phyloP scores from a whole-genome alignment of 176 grass and related monocot genomes.

The Aegilops longissima region DNA sequence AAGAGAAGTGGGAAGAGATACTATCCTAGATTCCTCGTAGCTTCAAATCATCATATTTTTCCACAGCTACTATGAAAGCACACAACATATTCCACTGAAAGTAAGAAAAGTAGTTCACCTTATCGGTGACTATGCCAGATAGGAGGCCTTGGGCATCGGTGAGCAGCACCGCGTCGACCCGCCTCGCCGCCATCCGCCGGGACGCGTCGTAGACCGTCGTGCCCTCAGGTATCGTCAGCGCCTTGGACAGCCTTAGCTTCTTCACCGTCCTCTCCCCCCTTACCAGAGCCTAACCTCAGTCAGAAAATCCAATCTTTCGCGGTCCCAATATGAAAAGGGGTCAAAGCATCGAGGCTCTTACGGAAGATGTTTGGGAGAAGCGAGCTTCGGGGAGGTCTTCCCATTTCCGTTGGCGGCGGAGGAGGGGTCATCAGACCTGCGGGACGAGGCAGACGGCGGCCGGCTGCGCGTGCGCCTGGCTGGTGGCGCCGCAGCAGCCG shows the following conservation, averaged over 20 bases:
- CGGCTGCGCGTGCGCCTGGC: slow-evolving; percentile 41
- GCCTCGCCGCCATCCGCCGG: slow-evolving; percentile 80
- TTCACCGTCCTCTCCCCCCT: slow-evolving; percentile 94
- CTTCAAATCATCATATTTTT: background rate
- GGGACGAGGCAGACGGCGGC: slow-evolving; percentile 43
- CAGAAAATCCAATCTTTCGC: slow-evolving; percentile 22
- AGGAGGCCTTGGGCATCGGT: slow-evolving; percentile 91
- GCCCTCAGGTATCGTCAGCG: slow-evolving; percentile 86
- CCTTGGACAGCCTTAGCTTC: slow-evolving; percentile 91
- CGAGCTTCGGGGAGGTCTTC: slow-evolving; percentile 50
- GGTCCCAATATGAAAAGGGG: background rate
- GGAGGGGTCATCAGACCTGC: slow-evolving; percentile 44
- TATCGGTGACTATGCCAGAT: slow-evolving; percentile 96
- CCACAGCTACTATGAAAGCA: slow-evolving; percentile 3
- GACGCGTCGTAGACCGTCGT: slow-evolving; percentile 90
- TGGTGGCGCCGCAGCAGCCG: slow-evolving; percentile 24
- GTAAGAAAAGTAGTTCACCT: slow-evolving; percentile 40
- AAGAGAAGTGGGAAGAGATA: slow-evolving; percentile 14
- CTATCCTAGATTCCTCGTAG: slow-evolving; percentile 14
- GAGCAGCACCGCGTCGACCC: slow-evolving; percentile 83
- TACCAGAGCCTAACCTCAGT: slow-evolving; percentile 17
- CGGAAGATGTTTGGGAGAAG: slow-evolving; percentile 45
- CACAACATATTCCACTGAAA: background rate
- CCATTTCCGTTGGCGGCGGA: slow-evolving; percentile 44
- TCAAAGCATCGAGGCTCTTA: slow-evolving; percentile 15